Percentiles rank a stretch among this genome's conserved stretches.
phyloP scores from a whole-genome alignment of 345 rosid species.

The Syzygium grande region DNA sequence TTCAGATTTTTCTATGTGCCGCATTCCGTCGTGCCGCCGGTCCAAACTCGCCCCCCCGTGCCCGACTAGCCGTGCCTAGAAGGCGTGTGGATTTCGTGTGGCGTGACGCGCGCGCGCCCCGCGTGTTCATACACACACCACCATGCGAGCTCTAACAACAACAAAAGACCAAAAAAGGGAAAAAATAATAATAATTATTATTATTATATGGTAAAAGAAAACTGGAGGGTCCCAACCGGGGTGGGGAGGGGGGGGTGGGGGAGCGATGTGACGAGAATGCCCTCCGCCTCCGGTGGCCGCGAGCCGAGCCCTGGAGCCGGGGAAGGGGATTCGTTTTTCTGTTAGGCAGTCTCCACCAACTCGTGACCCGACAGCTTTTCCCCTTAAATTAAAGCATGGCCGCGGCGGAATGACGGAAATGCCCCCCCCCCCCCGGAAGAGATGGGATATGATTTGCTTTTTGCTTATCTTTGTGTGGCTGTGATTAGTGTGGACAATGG shows the following conservation, averaged over 20 bases:
- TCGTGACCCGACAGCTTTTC: neutral
- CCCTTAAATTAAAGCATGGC: neutral
- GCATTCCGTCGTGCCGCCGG: neutral
- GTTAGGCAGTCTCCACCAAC: constrained; percentile 22
- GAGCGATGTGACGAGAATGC: neutral
- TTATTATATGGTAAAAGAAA: neutral
- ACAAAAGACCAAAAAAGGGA: no score
- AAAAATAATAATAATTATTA: neutral
- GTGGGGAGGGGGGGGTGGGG: neutral
- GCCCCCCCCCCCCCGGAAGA: neutral
- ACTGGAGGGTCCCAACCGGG: neutral
- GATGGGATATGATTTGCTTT: neutral
- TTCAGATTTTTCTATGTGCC: neutral
- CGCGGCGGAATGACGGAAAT: neutral
- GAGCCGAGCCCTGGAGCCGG: constrained; percentile 7
- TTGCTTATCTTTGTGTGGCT: neutral
- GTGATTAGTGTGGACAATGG: neutral
- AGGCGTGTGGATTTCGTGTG: constrained; percentile 27
- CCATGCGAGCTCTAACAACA: neutral
- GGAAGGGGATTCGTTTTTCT: constrained; percentile 11
- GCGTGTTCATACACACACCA: neutral
- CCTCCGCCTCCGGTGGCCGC: neutral
- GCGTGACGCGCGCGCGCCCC: constrained; percentile 8
- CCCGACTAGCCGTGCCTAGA: neutral
- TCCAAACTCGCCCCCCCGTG: neutral